Evolutionary conservation across 352 stramenopile genomes (phyloP), one percentile per base, ranked within the genome.

Genomic region (Globisporangium lucens): DNA sequence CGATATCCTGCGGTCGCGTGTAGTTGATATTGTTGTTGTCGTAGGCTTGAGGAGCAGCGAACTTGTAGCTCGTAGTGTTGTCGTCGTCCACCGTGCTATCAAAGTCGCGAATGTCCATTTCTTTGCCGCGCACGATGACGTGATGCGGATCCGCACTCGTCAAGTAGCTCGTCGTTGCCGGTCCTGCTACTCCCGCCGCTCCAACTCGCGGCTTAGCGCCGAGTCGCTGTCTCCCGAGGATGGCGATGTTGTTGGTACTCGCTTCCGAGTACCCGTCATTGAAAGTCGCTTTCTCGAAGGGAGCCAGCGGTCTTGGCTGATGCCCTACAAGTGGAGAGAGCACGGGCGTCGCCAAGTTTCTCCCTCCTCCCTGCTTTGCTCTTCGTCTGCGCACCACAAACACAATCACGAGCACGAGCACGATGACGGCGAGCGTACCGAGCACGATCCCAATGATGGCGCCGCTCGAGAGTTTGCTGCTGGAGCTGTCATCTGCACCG

Each of bases 101-200:
- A 41, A 73, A 56, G 57, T 80, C 72, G n/a, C 72, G 75, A 29
- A 78, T 78, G 64, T 73, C 70, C 29, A 80, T 69, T 17, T 73
- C 63, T 24, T 57, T 12, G n/a, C 38, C 41, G 4, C 33, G 27
- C 7, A 56, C 15, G 9, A 41, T 15, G 6, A n/a, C 35, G 53
- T n/a, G 29, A 8, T 22, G 53, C 6, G 46, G 41, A 22, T 63
- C 55, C 2, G 52, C n/a, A 13, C 61, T 68, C 12, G 67, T 55
- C 24, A 72, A 61, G 36, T 62, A 72, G 41, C 56, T 9, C 33
- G 49, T 35, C 56, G 27, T 41, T 30, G 27, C 29, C 8, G 29
- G 27, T n/a, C 10, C n/a, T 3, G 29, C 30, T 36, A 33, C 56
- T 29, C 33, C n/a, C 4, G 30, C n/a, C 2, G 46, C 10, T 29